These are phyloP conservation scores for Chenopodium suecicum DNA, from an alignment of 148 eudicot species.

Conservation along the genomic window DNA sequence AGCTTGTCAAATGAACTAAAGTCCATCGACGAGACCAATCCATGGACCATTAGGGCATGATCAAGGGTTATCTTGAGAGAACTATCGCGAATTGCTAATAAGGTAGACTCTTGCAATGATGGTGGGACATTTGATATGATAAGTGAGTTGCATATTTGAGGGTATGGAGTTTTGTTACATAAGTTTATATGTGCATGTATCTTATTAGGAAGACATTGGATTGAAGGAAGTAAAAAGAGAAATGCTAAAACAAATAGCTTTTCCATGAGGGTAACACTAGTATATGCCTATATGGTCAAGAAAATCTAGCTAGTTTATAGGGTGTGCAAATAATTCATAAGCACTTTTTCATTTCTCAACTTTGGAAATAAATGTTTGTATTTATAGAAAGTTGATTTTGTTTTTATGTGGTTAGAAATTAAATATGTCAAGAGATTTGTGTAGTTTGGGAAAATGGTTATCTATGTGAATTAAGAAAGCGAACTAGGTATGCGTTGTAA, in stretches of 20 bases:
- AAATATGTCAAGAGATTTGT: constrained; percentile 1
- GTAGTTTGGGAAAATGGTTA: constrained; percentile 12
- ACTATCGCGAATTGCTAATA: constrained; percentile 22
- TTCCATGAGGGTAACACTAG: background rate
- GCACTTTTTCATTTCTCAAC: background rate
- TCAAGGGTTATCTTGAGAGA: constrained; percentile 34
- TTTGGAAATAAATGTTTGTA: background rate
- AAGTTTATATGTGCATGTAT: constrained; percentile 33
- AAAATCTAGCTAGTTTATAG: background rate
- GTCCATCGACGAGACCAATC: constrained; percentile 39
- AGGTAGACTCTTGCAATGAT: constrained; percentile 13
- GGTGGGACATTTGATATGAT: background rate
- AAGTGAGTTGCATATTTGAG: constrained; percentile 38
- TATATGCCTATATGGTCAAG: background rate
- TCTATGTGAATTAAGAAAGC: constrained; percentile 23
- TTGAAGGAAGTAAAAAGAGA: constrained; percentile 14
- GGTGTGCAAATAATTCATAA: background rate
- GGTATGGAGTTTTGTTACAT: constrained; percentile 48
- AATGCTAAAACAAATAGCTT: background rate
- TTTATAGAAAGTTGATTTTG: constrained; percentile 5
- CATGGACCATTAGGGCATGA: constrained; percentile 39
- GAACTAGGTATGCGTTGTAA: background rate
- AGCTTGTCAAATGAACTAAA: constrained; percentile 21
- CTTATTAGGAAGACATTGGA: background rate
- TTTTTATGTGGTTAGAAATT: no score